These are phyloP conservation scores for Citrus maxima DNA, from an alignment of 345 rosid genomes.

Conservation along the genomic window DNA sequence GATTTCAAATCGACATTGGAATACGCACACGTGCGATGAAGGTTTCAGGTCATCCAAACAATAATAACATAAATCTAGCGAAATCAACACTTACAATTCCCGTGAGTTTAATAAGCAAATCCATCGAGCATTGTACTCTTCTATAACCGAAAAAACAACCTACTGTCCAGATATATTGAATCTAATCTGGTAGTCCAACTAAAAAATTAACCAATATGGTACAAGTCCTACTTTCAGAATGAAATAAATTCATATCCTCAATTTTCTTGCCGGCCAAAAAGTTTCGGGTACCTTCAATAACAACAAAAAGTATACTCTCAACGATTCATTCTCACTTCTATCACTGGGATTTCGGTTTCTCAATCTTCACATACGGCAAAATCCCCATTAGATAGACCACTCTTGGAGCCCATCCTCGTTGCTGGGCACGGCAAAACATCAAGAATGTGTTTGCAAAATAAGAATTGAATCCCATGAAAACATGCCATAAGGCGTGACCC, in stretches of 20 bases:
- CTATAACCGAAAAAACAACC: not conserved
- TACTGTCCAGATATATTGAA: not conserved
- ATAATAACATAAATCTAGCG: not conserved
- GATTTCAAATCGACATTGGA: not conserved
- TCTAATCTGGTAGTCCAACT: not conserved
- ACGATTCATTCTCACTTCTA: not conserved
- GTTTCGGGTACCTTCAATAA: not conserved
- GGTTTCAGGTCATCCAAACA: not conserved
- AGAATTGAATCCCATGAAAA: conserved; percentile 80
- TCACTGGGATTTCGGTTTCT: conserved; percentile 68
- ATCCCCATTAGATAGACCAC: conserved; percentile 33
- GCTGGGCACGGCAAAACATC: conserved; percentile 97
- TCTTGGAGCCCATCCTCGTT: conserved; percentile 69
- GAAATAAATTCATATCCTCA: not conserved
- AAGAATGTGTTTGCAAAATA: conserved; percentile 85
- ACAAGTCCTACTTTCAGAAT: conserved; percentile 13
- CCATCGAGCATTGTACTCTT: not conserved
- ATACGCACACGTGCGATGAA: too few relatives aligned
- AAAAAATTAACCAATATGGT: conserved; percentile 6
- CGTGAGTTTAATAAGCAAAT: not conserved
- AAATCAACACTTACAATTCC: conserved; percentile 5
- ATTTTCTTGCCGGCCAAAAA: conserved; percentile 2
- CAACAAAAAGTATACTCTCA: not conserved
- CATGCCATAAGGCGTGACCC: conserved; percentile 96
- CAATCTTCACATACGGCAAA: conserved; percentile 79